Evolutionary conservation across 345 rosid species (phyloP).

Genomic region (Hirschfeldia incana): DNA sequence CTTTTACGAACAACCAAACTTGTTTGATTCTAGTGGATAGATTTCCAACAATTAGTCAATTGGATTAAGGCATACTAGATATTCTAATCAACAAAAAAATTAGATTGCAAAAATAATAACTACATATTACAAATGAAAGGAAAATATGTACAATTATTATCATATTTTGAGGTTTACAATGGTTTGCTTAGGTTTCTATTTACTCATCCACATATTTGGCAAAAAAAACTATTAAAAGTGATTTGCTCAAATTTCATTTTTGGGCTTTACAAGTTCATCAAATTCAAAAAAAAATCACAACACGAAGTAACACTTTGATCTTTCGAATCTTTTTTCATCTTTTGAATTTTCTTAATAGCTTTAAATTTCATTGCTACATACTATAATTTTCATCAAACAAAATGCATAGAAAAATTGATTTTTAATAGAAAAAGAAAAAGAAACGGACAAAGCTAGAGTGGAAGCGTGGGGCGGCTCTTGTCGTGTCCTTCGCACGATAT

Average conservation of each 20-base stretch:
- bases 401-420: neutral
- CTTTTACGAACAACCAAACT: too few relatives aligned
- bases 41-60: too few relatives aligned
- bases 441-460: constrained; percentile 30
- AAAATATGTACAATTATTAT: neutral
- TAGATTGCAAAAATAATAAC: neutral
- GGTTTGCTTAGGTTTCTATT: neutral
- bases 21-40: too few relatives aligned
- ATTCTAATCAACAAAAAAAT: too few relatives aligned
- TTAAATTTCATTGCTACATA: neutral
- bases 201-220: neutral
- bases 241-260: neutral
- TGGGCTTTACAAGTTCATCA: neutral
- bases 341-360: neutral
- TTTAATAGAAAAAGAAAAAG: neutral
- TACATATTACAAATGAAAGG: neutral
- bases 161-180: neutral
- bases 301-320: neutral
- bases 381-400: neutral
- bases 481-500: constrained; percentile 35
- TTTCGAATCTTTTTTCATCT: neutral
- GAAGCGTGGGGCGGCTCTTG: constrained; percentile 47
- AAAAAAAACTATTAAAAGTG: neutral
- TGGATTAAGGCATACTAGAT: too few relatives aligned
- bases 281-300: neutral